Conservation (phyloP, 2,329 filamentous ascomycete genomes). For the Helotiales sp. region DNA sequence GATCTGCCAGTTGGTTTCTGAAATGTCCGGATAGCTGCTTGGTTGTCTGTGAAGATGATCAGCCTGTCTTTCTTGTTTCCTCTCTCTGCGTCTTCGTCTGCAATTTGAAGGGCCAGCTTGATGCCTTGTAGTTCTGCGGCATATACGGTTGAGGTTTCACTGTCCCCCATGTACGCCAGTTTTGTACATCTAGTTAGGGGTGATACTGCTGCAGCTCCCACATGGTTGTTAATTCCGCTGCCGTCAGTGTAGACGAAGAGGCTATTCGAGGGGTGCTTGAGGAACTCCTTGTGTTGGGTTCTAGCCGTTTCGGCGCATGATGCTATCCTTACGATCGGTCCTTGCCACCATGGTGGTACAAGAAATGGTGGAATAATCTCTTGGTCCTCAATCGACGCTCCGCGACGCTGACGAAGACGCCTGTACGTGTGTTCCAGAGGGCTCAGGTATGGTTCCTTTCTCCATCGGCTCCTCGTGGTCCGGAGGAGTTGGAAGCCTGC, state of each 20-base stretch:
- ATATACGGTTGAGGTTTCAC: slow-evolving; percentile 38
- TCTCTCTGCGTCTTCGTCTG: slow-evolving; percentile 15
- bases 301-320: too few species aligned
- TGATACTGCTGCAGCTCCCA: slow-evolving; percentile 19
- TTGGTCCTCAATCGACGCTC: slow-evolving; percentile 15
- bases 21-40: slow-evolving; percentile 9
- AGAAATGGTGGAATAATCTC: slow-evolving; percentile 21
- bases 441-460: too few species aligned
- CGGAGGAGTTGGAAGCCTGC: too few species aligned
- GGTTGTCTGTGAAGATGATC: slow-evolving; percentile 9
- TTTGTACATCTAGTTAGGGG: background rate
- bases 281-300: too few species aligned
- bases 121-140: slow-evolving; percentile 32
- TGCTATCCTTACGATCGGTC: too few species aligned
- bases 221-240: too few species aligned
- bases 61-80: slow-evolving; percentile 17
- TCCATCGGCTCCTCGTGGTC: too few species aligned
- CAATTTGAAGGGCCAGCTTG: slow-evolving; percentile 25
- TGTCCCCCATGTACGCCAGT: too few species aligned
- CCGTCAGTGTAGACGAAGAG: background rate
- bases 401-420: slow-evolving; percentile 12
- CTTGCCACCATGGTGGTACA: too few species aligned
- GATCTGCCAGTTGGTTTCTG: slow-evolving; percentile 1
- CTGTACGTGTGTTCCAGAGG: slow-evolving; percentile 19
- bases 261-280: background rate